Conservation (phyloP, 1,139 yeast species). For the Nakaseomyces bracarensis region DNA sequence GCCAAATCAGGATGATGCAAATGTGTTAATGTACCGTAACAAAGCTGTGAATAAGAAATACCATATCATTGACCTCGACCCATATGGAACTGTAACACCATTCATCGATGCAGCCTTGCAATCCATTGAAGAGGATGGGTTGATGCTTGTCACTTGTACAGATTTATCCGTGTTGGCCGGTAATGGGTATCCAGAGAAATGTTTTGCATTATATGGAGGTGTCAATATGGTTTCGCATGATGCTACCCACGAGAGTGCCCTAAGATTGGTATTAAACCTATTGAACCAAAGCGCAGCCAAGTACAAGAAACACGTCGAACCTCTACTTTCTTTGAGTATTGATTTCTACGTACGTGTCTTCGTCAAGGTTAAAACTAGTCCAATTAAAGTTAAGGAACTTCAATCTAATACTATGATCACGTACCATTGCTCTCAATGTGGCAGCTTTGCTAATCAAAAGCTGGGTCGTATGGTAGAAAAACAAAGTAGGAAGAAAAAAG, state of each 20-base stretch:
- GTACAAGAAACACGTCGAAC: constrained; percentile 80
- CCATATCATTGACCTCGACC: constrained; percentile 89
- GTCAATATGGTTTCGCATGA: constrained; percentile 68
- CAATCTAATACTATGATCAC: constrained; percentile 69
- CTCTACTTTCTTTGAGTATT: constrained; percentile 72
- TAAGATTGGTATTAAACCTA: constrained; percentile 70
- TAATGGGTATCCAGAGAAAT: constrained; percentile 91
- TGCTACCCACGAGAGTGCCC: constrained; percentile 87
- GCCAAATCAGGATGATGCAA: constrained; percentile 82
- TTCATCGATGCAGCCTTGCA: constrained; percentile 87
- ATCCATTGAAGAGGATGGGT: constrained; percentile 70
- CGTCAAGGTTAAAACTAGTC: constrained; percentile 66
- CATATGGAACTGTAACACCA: constrained; percentile 96
- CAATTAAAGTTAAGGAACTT: constrained; percentile 68
- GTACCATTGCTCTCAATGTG: constrained; percentile 85
- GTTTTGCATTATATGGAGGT: constrained; percentile 94
- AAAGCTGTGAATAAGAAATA: constrained; percentile 40
- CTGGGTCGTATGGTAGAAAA: constrained; percentile 54
- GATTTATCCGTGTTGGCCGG: constrained; percentile 96
- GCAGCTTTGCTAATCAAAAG: constrained; percentile 59
- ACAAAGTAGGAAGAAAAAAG: constrained; percentile 29
- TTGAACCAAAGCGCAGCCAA: constrained; percentile 81
- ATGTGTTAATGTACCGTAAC: constrained; percentile 58
- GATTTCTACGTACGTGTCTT: constrained; percentile 89
- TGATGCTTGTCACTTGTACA: constrained; percentile 85